Evolutionary conservation across 306 rosid species (phyloP), one percentile per base, ranked within the genome.

Genomic region (Sicyos edulis): DNA sequence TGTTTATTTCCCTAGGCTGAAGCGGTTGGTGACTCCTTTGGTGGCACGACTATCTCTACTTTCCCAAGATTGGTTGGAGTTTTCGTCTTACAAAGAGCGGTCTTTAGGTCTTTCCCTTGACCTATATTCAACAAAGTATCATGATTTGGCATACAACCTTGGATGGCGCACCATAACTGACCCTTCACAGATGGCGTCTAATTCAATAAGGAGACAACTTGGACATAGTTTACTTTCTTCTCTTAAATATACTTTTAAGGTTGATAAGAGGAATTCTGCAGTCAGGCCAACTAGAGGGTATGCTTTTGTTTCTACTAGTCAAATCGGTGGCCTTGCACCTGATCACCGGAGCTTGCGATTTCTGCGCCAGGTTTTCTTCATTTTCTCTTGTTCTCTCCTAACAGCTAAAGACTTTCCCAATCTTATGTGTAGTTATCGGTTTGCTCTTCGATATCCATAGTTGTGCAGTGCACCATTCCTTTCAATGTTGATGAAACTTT

Each of bases 141-240:
- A 95, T 80, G 99, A 95, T 78, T 79, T 95, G 77, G 85, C 32
- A 32, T 95, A 91, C 86, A 85, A 84, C 78, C 91, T 95, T 78
- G 99, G 97, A 69, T 91, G 97, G 97, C 96, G 96, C 73, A 86
- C 88, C 76, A 80, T 95, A 71, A 82, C 88, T n/a, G 97, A 93
- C 81, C 95, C 91, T 80, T 85, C 87, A 53, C 95, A 87, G 81
- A 84, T 89, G 92, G 87, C 99, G 54, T 91, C 96, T 62, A 89
- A 81, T 83, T 83, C 97, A 24, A 83, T 93, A 65, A 91, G 99
- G 84, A 89, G 99, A 88, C 99, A 95, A 84, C 96, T 95, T 75
- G 99, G 99, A 67, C 95, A 91, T 81, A 83, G 92, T 69, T 83
- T 95, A 77, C 86, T 91, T 22, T 95, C 99, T 45, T 87, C 95